These are phyloP conservation scores for Corylus avellana DNA, from an alignment of 306 rosid genomes.

Conservation along the genomic window DNA sequence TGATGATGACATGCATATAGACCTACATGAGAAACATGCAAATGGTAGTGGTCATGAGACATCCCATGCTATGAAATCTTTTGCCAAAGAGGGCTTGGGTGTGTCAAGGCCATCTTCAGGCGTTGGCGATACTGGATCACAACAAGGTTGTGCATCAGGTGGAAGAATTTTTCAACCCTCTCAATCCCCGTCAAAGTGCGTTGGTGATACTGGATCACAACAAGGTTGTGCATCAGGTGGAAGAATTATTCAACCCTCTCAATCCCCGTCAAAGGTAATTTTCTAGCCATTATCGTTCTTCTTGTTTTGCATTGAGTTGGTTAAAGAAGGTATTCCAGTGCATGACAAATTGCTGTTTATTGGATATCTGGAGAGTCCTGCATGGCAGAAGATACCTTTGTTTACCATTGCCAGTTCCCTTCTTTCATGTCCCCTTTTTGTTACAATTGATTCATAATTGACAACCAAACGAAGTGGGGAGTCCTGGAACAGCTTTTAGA, in stretches of 20 bases:
- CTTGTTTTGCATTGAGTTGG: background rate
- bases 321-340: background rate
- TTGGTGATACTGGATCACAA: constrained; percentile 30
- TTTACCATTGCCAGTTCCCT: background rate
- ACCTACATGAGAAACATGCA: constrained; percentile 34
- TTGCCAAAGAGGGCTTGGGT: constrained; percentile 22
- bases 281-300: constrained; percentile 6
- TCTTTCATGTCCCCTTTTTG: background rate
- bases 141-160: constrained; percentile 33
- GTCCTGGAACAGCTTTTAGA: background rate
- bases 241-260: constrained; percentile 26
- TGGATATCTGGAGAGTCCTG: background rate
- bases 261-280: constrained; percentile 51
- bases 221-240: constrained; percentile 37
- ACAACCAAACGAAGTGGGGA: background rate
- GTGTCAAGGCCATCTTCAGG: constrained; percentile 23
- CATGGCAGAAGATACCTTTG: background rate
- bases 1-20: constrained; percentile 35
- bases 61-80: constrained; percentile 27
- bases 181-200: background rate
- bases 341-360: background rate
- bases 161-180: constrained; percentile 28
- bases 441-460: background rate
- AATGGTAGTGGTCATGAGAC: constrained; percentile 33
- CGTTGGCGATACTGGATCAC: constrained; percentile 30